These are phyloP conservation scores for Alternaria atra DNA, from an alignment of 2,329 filamentous ascomycete species.

Conservation along the genomic window DNA sequence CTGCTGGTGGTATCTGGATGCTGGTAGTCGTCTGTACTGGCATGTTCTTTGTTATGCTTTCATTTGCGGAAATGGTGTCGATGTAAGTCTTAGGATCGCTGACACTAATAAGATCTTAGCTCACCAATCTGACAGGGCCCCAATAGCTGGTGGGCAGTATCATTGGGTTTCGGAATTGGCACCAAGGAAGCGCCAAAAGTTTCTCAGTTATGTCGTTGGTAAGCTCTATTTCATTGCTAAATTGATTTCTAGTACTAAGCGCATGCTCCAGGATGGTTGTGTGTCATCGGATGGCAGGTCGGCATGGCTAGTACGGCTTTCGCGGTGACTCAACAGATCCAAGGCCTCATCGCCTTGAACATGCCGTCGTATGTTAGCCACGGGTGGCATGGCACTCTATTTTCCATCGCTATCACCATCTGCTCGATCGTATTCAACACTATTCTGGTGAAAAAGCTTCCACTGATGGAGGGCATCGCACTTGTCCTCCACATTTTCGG, in stretches of 20 bases:
- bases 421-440: conserved; percentile 52
- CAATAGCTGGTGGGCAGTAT: conserved; percentile 30
- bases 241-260: not conserved
- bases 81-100: conserved; percentile 21
- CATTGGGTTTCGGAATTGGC: conserved; percentile 47
- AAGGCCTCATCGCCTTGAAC: conserved; percentile 47
- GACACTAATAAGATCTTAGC: not conserved
- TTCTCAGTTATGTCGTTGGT: conserved; percentile 51
- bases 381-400: conserved; percentile 59
- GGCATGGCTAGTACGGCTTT: conserved; percentile 37
- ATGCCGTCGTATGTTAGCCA: conserved; percentile 46
- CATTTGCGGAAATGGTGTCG: conserved; percentile 45
- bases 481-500: conserved; percentile 60
- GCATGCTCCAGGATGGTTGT: conserved; percentile 47
- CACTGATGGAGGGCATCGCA: conserved; percentile 43
- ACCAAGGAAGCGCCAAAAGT: conserved; percentile 47
- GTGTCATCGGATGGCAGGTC: conserved; percentile 51
- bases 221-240: conserved; percentile 25
- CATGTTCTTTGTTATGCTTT: conserved; percentile 33
- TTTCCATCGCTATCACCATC: conserved; percentile 55
- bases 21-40: conserved; percentile 27
- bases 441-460: conserved; percentile 47
- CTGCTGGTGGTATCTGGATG: conserved; percentile 34
- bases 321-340: conserved; percentile 28
- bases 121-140: conserved; percentile 9